These are phyloP conservation scores for Sporobolomyces roseus DNA, from an alignment of 768 basidiomycete genomes.

Conservation along the genomic window DNA sequence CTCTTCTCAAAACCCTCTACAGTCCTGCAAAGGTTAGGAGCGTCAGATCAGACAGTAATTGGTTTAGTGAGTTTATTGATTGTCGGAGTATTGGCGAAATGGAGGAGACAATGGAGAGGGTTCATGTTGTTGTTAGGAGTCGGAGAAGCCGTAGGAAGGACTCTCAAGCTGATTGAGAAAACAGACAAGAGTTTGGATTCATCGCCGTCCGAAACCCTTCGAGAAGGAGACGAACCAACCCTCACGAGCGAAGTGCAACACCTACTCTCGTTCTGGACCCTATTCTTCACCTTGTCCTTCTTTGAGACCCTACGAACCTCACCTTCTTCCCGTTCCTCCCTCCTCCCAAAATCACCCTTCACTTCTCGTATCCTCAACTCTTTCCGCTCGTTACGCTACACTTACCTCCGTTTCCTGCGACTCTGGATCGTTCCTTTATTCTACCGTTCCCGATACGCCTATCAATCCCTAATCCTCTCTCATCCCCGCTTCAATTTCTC, in stretches of 20 bases:
- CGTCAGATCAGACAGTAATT: conserved; percentile 8
- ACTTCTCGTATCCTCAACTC: background rate
- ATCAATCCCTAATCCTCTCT: background rate
- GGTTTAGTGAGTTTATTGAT: background rate
- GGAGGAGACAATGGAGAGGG: conserved; percentile 23
- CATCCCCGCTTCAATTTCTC: conserved; percentile 19
- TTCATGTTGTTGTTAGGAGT: conserved; percentile 6
- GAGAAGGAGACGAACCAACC: background rate
- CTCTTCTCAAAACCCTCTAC: conserved; percentile 5
- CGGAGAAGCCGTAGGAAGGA: conserved; percentile 20
- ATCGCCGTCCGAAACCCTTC: background rate
- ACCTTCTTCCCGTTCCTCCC: background rate
- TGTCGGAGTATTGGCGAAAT: background rate
- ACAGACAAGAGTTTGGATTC: background rate
- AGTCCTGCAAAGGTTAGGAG: conserved; percentile 8
- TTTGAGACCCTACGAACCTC: conserved; percentile 11
- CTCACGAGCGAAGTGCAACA: conserved; percentile 10
- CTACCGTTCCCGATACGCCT: conserved; percentile 12
- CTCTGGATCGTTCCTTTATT: conserved; percentile 21
- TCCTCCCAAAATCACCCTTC: background rate
- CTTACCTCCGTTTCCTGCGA: conserved; percentile 35
- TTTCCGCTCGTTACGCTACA: background rate
- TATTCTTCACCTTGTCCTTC: conserved; percentile 18
- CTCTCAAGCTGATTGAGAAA: conserved; percentile 1
- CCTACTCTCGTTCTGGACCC: conserved; percentile 24